Evolutionary conservation across 2,329 filamentous ascomycete species (phyloP), one percentile per base, ranked within the genome.

Genomic region (Sporothrix pallida): DNA sequence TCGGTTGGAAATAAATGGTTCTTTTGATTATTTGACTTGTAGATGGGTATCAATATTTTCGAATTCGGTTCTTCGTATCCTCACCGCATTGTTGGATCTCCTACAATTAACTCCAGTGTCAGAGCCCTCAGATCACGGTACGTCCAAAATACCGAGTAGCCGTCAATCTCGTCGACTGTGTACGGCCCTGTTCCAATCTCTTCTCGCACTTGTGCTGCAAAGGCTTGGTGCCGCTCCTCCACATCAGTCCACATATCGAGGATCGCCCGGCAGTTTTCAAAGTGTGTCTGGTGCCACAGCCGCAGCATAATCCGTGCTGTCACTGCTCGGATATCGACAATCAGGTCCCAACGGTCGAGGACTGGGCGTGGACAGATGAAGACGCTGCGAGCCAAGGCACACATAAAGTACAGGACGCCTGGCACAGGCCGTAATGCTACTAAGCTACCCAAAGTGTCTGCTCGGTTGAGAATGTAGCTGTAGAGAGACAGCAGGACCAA

Each of bases 71-170:
- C 7, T 20, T 12, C 0, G 13, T 6, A 2, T 6, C 0, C 15
- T 63, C 42, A 65, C 6, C 60, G 37, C 60, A 23, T 65, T n/a
- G n/a, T 13, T 20, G 60, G 37, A 12, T 67, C 56, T 7, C 58
- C 71, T 6, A 63, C 50, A n/a, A 72, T 65, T n/a, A 70, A 13
- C 58, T 73, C 72, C 7, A 70, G 31, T 1, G 65, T 63, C n/a
- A 73, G 56, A n/a, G 72, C 63, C 3, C 67, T 50, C 31, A 73
- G 23, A 20, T 70, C 72, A 5, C 72, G 72, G 15, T 70, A 73
- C 13, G 72, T 70, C 72, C 72, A 73, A n/a, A 73, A 73, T 6
- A 73, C 72, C 26, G 72, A 73, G 72, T 70, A 73, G 26, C 72
- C 72, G 72, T 73, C 72, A 42, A 73, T 73, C 42, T 62, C 72